Percentiles rank a stretch among this genome's conserved stretches.
phyloP scores from a whole-genome alignment of 805 yeast species.

The Starmerella bombi region DNA sequence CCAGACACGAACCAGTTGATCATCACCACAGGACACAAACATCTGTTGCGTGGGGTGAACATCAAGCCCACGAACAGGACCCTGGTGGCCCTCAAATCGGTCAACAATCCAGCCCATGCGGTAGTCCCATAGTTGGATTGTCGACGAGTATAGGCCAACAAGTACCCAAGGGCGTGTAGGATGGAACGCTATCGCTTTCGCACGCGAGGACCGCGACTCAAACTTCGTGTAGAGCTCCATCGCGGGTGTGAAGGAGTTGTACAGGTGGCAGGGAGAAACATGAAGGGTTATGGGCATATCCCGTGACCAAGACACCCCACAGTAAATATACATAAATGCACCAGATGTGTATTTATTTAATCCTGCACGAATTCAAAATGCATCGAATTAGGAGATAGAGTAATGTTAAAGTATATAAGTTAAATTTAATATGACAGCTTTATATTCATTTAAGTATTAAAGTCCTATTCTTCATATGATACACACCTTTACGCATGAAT shows the following conservation, averaged over 20 bases:
- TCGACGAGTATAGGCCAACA: slow-evolving; percentile 90
- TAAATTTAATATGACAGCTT: too few species aligned
- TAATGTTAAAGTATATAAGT: too few species aligned
- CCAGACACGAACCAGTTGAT: slow-evolving; percentile 91
- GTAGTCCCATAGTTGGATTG: slow-evolving; percentile 98
- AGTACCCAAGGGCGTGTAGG: slow-evolving; percentile 92
- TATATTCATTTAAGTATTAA: too few species aligned
- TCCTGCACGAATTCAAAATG: too few species aligned
- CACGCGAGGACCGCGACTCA: slow-evolving; percentile 95
- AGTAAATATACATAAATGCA: too few species aligned
- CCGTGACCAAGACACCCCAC: too few species aligned
- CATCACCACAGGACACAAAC: slow-evolving; percentile 96
- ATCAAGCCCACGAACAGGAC: slow-evolving; percentile 90
- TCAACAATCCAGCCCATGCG: slow-evolving; percentile 97
- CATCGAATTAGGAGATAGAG: too few species aligned
- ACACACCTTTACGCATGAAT: too few species aligned
- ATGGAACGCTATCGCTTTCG: slow-evolving; percentile 95
- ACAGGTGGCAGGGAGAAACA: neutral
- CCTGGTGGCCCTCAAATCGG: slow-evolving; percentile 95
- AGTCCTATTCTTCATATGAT: too few species aligned
- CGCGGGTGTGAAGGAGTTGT: neutral
- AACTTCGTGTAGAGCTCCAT: slow-evolving; percentile 38
- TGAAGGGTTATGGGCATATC: too few species aligned
- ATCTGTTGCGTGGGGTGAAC: slow-evolving; percentile 98
- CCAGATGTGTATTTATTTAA: too few species aligned